These are phyloP conservation scores for Phytophthora agathidicida DNA, from an alignment of 352 stramenopile genomes.

Conservation along the genomic window DNA sequence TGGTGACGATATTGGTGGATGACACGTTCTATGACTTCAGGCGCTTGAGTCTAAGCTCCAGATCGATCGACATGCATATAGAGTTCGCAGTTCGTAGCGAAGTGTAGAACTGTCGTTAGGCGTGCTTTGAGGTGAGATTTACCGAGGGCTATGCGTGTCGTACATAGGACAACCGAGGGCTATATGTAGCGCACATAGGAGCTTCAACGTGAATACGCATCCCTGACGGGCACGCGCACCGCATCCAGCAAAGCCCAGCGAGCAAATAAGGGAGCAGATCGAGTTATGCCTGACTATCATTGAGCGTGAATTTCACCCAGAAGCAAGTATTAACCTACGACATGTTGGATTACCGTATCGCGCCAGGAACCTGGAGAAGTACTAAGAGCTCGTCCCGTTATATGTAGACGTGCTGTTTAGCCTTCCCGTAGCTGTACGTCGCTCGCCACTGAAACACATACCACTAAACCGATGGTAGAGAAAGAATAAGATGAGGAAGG, in stretches of 20 bases:
- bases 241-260: no score
- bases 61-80: no score
- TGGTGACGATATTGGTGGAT: background rate
- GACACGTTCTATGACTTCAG: constrained; percentile 14
- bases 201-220: no score
- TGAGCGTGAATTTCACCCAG: constrained; percentile 75
- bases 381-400: constrained; percentile 81
- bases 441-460: background rate
- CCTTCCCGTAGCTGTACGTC: constrained; percentile 49
- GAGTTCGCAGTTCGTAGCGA: no score
- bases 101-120: no score
- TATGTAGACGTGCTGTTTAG: constrained; percentile 82
- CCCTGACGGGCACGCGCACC: no score
- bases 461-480: background rate
- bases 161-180: no score
- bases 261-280: constrained; percentile 75
- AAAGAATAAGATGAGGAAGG: constrained; percentile 6
- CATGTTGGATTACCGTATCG: constrained; percentile 66
- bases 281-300: constrained; percentile 76
- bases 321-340: constrained; percentile 58
- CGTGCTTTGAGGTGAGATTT: no score
- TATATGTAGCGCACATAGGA: no score
- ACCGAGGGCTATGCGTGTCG: no score
- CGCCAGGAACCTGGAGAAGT: constrained; percentile 57
- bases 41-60: constrained; percentile 38